Evolutionary conservation across 768 basidiomycete genomes (phyloP).

Genomic region (Hygrocybe coccinea): DNA sequence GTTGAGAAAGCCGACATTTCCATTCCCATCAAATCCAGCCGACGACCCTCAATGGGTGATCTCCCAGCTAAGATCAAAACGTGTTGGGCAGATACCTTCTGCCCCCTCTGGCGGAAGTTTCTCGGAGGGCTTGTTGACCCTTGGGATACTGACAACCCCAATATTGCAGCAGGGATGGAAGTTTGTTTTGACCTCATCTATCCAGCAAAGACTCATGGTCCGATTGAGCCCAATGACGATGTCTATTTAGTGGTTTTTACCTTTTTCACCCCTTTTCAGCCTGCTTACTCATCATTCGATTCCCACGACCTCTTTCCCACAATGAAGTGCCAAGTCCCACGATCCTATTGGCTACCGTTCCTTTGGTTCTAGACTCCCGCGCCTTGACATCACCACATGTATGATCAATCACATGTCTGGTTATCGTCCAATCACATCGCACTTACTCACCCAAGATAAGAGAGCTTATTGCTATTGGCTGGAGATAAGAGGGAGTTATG

Average conservation of each 20-base stretch:
- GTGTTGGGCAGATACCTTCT: background rate
- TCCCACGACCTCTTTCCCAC: too few species aligned
- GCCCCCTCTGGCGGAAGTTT: background rate
- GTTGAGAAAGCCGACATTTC: background rate
- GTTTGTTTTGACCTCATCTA: background rate
- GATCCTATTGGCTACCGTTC: too few species aligned
- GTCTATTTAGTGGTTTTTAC: background rate
- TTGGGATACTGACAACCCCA: background rate
- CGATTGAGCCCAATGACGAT: background rate
- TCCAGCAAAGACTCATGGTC: background rate
- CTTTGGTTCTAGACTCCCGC: too few species aligned
- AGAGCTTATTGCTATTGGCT: too few species aligned
- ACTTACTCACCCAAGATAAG: too few species aligned
- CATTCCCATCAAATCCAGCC: background rate
- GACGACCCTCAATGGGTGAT: background rate
- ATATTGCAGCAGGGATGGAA: background rate
- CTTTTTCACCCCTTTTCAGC: too few species aligned
- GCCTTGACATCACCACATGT: too few species aligned
- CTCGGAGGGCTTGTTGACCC: background rate
- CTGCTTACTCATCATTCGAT: too few species aligned
- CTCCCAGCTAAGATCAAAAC: background rate
- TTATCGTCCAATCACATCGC: too few species aligned
- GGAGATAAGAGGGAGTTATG: too few species aligned
- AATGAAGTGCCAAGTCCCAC: too few species aligned
- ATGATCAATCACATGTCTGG: too few species aligned